Evolutionary conservation across 2,329 filamentous ascomycete species (phyloP).

Genomic region (Byssothecium circinans): DNA sequence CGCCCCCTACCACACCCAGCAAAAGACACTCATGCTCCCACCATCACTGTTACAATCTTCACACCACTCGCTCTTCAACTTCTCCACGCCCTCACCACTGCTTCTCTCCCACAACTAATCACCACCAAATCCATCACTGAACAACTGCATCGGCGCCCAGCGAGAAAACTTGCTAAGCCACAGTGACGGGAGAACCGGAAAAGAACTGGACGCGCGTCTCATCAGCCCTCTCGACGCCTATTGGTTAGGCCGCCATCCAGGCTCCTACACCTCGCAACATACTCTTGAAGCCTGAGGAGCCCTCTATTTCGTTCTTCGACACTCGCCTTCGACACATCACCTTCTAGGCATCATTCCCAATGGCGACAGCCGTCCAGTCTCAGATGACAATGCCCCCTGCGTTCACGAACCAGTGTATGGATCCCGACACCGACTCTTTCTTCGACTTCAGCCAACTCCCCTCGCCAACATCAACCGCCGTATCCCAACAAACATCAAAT

Average conservation of each 20-base stretch:
- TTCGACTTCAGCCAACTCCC: conserved; percentile 62
- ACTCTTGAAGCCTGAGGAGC: conserved; percentile 29
- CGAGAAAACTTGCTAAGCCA: conserved; percentile 28
- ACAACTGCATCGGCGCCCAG: conserved; percentile 1
- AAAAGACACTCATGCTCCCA: conserved; percentile 25
- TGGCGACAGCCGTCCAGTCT: conserved; percentile 41
- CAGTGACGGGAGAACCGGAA: conserved; percentile 33
- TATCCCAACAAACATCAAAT: conserved; percentile 54
- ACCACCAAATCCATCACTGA: too few species aligned
- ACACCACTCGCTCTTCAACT: neutral
- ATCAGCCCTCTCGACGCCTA: conserved; percentile 28
- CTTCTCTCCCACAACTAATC: neutral
- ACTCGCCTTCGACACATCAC: conserved; percentile 13
- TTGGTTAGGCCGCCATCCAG: conserved; percentile 13
- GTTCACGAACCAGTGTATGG: conserved; percentile 43
- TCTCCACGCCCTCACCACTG: neutral
- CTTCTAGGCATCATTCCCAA: conserved; percentile 21
- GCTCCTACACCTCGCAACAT: conserved; percentile 20
- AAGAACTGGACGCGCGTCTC: conserved; percentile 39
- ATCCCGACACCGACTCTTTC: conserved; percentile 45
- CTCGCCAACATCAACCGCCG: conserved; percentile 60
- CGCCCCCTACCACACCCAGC: conserved; percentile 26
- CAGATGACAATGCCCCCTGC: conserved; percentile 40
- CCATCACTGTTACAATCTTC: conserved; percentile 1
- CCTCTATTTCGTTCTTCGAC: conserved; percentile 13